A percentile compares a stretch with the other conserved stretches of the same genome.
phyloP scores from a whole-genome alignment of 2,329 filamentous ascomycete genomes.

The Trichoderma endophyticum region DNA sequence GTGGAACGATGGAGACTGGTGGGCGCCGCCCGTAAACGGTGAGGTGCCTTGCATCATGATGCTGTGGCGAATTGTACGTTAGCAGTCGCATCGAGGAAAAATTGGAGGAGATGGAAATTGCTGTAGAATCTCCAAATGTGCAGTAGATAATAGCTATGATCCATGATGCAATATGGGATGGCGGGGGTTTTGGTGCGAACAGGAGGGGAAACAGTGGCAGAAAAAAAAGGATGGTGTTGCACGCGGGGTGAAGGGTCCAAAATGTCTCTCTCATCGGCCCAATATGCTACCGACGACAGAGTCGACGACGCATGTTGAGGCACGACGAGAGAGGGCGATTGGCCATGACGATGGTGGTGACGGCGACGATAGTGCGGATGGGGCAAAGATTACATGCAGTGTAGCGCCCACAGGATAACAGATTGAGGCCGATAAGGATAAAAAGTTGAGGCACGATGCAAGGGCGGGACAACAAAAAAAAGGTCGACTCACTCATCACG shows the following conservation, averaged over 20 bases:
- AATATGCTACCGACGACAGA: background rate
- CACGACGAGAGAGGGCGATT: background rate
- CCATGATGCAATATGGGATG: background rate
- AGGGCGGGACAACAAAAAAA: background rate
- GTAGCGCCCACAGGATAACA: slow-evolving; percentile 10
- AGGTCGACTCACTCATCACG: slow-evolving; percentile 80
- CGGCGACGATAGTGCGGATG: background rate
- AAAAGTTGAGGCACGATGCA: background rate
- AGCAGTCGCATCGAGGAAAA: background rate
- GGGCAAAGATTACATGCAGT: background rate
- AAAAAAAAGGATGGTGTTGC: background rate
- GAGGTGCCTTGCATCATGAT: slow-evolving; percentile 96
- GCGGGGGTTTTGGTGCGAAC: background rate
- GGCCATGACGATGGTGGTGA: background rate
- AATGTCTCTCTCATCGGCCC: slow-evolving; percentile 8
- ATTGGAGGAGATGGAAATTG: background rate
- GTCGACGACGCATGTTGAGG: background rate
- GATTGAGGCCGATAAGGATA: slow-evolving; percentile 3
- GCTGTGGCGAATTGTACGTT: slow-evolving; percentile 47
- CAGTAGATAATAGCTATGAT: background rate
- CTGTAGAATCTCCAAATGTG: background rate
- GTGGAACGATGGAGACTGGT: slow-evolving; percentile 92
- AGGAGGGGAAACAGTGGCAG: slow-evolving; percentile 1
- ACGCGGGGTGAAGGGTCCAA: slow-evolving; percentile 12
- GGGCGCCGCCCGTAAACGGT: slow-evolving; percentile 63